Conservation (phyloP, 805 yeast species). For the Schizosaccharomyces osmophilus region DNA sequence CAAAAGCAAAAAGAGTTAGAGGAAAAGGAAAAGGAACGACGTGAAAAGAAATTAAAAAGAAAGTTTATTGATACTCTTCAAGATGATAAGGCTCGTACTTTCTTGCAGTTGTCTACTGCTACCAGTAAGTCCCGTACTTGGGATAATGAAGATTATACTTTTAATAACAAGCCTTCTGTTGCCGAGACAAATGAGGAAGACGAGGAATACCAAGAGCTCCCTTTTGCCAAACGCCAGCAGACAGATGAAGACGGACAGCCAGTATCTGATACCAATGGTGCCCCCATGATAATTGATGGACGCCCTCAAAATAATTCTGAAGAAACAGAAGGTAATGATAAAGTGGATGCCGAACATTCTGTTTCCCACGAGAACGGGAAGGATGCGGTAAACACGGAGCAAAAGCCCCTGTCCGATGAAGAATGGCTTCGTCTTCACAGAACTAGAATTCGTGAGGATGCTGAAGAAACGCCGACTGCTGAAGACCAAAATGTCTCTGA, state of each 20-base stretch:
- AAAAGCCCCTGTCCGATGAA: constrained; percentile 7
- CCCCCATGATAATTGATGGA: constrained; percentile 7
- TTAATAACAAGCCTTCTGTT: background rate
- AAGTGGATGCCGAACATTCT: background rate
- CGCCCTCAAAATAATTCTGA: constrained; percentile 1
- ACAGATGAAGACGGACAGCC: constrained; percentile 4
- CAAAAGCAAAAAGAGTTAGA: constrained; percentile 12
- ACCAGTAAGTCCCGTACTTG: background rate
- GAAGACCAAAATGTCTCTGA: background rate
- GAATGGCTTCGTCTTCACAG: constrained; percentile 8
- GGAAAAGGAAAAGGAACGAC: constrained; percentile 21
- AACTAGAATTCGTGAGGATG: background rate
- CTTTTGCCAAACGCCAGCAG: constrained; percentile 1
- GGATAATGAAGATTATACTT: background rate
- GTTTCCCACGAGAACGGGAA: background rate
- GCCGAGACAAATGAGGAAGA: constrained; percentile 8
- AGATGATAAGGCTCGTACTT: background rate
- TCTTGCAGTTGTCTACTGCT: background rate
- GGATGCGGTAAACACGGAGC: background rate
- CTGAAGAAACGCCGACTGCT: background rate
- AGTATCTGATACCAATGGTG: constrained; percentile 12
- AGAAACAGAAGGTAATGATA: background rate
- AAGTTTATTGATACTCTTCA: background rate
- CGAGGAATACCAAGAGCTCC: constrained; percentile 9
- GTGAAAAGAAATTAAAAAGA: background rate